Conservation (phyloP, 2,329 filamentous ascomycete species). For the Monosporascus ibericus region DNA sequence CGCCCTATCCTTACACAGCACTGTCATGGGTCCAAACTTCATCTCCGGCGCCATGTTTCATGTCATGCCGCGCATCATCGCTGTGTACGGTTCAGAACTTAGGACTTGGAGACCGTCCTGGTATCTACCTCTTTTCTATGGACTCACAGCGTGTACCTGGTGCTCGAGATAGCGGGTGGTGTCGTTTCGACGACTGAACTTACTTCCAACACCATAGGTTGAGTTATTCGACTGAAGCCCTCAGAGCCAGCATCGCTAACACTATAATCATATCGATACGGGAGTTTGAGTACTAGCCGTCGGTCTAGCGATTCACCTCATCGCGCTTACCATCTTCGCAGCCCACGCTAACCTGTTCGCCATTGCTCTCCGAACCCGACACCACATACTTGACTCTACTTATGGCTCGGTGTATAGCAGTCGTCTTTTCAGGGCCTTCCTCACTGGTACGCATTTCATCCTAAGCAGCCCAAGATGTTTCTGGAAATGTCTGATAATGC, state of each 20-base stretch:
- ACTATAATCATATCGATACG: slow-evolving; percentile 12
- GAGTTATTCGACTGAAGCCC: background rate
- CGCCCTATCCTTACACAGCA: slow-evolving; percentile 39
- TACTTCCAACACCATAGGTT: slow-evolving; percentile 29
- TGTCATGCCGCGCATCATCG: slow-evolving; percentile 39
- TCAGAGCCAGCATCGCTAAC: background rate
- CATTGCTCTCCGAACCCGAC: slow-evolving; percentile 30
- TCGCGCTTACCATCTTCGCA: slow-evolving; percentile 33
- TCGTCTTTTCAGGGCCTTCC: slow-evolving; percentile 34
- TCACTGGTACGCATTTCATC: slow-evolving; percentile 33
- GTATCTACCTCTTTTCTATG: slow-evolving; percentile 22
- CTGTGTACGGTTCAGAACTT: slow-evolving; percentile 39
- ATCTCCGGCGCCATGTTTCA: slow-evolving; percentile 38
- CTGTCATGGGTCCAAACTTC: slow-evolving; percentile 39
- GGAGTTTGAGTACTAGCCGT: slow-evolving; percentile 34
- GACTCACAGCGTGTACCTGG: slow-evolving; percentile 14
- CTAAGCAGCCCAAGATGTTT: background rate
- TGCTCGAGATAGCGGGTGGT: slow-evolving; percentile 35
- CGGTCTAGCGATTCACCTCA: slow-evolving; percentile 39
- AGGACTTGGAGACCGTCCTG: slow-evolving; percentile 28
- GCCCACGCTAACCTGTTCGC: slow-evolving; percentile 34
- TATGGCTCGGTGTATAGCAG: slow-evolving; percentile 36
- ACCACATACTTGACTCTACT: slow-evolving; percentile 31
- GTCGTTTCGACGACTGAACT: slow-evolving; percentile 32
- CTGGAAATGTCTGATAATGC: background rate